phyloP scores from a whole-genome alignment of 257 asterid genomes.

The Schizonepeta tenuifolia region DNA sequence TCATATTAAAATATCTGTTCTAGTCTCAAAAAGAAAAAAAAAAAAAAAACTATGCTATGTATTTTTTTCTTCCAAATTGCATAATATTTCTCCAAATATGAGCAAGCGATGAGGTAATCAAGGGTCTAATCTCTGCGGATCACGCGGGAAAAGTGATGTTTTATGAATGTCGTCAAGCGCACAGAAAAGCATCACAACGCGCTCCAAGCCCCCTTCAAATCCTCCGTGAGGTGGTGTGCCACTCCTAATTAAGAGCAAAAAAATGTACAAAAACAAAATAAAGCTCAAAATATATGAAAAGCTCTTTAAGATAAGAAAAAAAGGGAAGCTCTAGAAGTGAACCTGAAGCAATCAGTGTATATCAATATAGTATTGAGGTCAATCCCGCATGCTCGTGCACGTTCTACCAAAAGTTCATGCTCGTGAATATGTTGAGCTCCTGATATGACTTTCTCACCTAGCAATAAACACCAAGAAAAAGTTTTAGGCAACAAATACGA shows the following conservation, averaged over 20 bases:
- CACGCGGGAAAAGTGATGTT: too few species aligned
- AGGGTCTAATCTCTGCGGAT: too few species aligned
- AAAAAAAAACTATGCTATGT: too few species aligned
- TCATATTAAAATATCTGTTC: too few species aligned
- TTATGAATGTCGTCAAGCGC: too few species aligned
- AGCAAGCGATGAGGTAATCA: too few species aligned
- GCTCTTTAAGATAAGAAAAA: neutral
- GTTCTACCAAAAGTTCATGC: conserved; percentile 29
- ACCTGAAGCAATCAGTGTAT: conserved; percentile 88
- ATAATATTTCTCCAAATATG: too few species aligned
- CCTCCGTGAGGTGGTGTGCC: conserved; percentile 95
- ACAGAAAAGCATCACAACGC: too few species aligned
- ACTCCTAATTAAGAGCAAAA: conserved; percentile 45
- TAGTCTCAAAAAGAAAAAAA: too few species aligned
- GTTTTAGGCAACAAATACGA: conserved; percentile 1
- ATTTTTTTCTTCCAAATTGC: too few species aligned
- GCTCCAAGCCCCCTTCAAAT: conserved; percentile 66
- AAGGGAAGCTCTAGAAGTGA: conserved; percentile 13
- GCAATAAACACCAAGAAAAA: conserved; percentile 25
- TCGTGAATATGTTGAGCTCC: conserved; percentile 93
- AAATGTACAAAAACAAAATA: neutral
- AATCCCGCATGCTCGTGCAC: conserved; percentile 76
- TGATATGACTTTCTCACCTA: conserved; percentile 95
- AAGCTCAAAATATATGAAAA: neutral
- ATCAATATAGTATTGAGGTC: conserved; percentile 78